Conservation (phyloP, 1,284 basidiomycete genomes). For the Crucibulum parvulum region DNA sequence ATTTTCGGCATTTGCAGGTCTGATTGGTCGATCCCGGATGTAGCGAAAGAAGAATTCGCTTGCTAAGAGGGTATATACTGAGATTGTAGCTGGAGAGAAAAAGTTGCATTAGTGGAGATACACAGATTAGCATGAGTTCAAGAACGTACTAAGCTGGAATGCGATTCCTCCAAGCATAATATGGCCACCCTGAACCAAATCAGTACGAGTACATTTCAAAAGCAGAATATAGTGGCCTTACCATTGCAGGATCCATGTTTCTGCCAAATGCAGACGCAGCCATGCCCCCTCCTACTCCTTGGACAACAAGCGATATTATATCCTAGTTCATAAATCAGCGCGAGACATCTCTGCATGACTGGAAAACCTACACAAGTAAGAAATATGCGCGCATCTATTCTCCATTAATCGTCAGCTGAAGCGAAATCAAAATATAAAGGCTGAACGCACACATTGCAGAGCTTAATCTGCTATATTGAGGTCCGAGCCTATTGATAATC, state of each 20-base stretch:
- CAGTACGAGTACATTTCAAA: not conserved
- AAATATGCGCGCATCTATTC: slow-evolving; percentile 55
- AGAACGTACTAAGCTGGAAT: slow-evolving; percentile 39
- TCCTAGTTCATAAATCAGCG: slow-evolving; percentile 40
- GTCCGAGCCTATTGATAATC: slow-evolving; percentile 48
- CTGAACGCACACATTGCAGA: slow-evolving; percentile 46
- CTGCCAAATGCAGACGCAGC: slow-evolving; percentile 43
- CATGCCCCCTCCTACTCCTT: slow-evolving; percentile 60
- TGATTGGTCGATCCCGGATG: slow-evolving; percentile 29
- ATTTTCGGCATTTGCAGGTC: slow-evolving; percentile 1
- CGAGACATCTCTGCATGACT: not conserved
- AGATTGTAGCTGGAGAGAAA: slow-evolving; percentile 38
- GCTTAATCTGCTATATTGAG: slow-evolving; percentile 51
- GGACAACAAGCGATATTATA: slow-evolving; percentile 56
- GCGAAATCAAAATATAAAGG: not conserved
- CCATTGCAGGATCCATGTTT: slow-evolving; percentile 23
- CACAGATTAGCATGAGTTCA: not conserved
- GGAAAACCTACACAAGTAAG: slow-evolving; percentile 43
- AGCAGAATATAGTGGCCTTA: slow-evolving; percentile 1
- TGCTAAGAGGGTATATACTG: slow-evolving; percentile 38
- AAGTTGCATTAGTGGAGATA: not conserved
- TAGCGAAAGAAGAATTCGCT: slow-evolving; percentile 46
- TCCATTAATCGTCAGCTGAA: not conserved
- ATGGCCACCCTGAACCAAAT: slow-evolving; percentile 38
- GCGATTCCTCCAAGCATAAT: slow-evolving; percentile 59